These are phyloP conservation scores for Silene vulgaris DNA, from an alignment of 179 eudicot genomes.

Conservation along the genomic window DNA sequence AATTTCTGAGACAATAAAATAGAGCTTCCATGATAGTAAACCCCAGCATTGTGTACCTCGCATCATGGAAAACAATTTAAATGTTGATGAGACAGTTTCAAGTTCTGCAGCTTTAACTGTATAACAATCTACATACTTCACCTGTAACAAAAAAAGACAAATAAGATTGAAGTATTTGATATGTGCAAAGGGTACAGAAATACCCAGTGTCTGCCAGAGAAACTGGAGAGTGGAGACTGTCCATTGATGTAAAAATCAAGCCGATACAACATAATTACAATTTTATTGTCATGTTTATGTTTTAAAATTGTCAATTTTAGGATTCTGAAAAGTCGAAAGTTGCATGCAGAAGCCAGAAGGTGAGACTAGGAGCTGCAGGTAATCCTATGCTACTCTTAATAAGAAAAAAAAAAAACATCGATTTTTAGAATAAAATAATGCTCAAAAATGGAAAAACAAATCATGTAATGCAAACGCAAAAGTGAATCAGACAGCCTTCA, in stretches of 20 bases:
- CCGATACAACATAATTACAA: background rate
- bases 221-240: background rate
- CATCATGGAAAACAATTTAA: slow-evolving; percentile 84
- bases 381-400: no score
- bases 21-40: slow-evolving; percentile 3
- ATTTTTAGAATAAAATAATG: no score
- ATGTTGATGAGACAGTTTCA: slow-evolving; percentile 61
- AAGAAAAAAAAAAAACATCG: no score
- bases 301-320: background rate
- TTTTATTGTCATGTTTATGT: background rate
- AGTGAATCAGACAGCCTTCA: no score
- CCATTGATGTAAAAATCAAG: slow-evolving; percentile 2
- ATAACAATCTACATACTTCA: slow-evolving; percentile 78
- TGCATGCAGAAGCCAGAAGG: background rate
- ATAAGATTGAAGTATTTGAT: background rate
- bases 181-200: background rate
- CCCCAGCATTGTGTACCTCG: slow-evolving; percentile 50
- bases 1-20: background rate
- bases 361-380: no score
- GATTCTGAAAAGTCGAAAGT: background rate
- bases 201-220: slow-evolving; percentile 1
- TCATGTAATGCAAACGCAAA: no score
- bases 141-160: slow-evolving; percentile 40
- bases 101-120: slow-evolving; percentile 62
- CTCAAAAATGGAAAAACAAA: no score